Percentiles rank a stretch among this genome's conserved stretches.
phyloP scores from a whole-genome alignment of 352 stramenopile genomes.

The Globisporangium orthogonon region DNA sequence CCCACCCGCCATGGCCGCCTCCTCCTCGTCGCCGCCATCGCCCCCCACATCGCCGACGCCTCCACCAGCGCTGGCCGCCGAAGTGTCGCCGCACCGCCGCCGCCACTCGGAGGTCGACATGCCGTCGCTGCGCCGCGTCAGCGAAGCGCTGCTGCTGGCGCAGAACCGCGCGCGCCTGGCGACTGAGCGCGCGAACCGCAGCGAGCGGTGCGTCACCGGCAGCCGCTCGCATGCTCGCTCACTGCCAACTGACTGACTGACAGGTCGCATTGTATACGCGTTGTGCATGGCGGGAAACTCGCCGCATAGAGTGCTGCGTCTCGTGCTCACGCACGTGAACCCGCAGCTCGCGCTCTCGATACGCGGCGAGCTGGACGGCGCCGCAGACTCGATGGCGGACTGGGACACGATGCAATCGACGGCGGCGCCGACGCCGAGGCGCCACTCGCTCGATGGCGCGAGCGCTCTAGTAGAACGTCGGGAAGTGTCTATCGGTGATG shows the following conservation, averaged over 20 bases:
- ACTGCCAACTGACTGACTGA: not conserved
- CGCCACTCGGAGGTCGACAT: constrained; percentile 48
- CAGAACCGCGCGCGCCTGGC: constrained; percentile 58
- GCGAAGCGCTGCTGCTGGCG: constrained; percentile 60
- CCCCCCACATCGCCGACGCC: not conserved
- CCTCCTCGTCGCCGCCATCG: too few relatives aligned
- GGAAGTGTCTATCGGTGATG: not conserved
- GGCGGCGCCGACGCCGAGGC: not conserved
- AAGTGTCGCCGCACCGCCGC: constrained; percentile 17
- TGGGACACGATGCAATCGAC: constrained; percentile 16
- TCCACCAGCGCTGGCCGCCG: too few relatives aligned
- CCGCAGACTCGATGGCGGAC: constrained; percentile 8
- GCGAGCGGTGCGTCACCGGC: constrained; percentile 38
- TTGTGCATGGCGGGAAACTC: not conserved
- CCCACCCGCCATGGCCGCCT: not conserved
- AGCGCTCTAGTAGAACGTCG: too few relatives aligned
- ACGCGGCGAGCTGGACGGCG: constrained; percentile 6
- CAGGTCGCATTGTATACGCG: too few relatives aligned
- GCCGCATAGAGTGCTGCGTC: constrained; percentile 10
- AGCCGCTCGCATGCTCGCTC: not conserved
- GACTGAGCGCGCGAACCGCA: constrained; percentile 53
- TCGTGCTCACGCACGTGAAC: constrained; percentile 15
- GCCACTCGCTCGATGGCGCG: constrained; percentile 5
- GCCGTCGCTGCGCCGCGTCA: constrained; percentile 50
- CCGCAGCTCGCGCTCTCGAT: constrained; percentile 12